phyloP scores from a whole-genome alignment of 164 flowering plant genomes.

The Piper betle region DNA sequence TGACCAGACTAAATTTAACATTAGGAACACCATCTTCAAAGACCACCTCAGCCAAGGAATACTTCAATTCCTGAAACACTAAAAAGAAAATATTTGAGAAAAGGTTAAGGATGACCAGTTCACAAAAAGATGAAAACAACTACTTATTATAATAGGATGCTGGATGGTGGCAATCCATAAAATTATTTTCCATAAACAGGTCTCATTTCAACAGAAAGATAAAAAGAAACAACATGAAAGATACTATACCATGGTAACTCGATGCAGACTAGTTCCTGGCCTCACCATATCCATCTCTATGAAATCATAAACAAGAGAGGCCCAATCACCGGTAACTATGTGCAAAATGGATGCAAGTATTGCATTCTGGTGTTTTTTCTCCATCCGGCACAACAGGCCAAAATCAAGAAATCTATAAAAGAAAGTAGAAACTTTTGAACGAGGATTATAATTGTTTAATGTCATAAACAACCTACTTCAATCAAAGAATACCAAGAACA shows the following conservation, averaged over 20 bases:
- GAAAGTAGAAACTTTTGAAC: neutral
- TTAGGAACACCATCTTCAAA: constrained; percentile 77
- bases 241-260: constrained; percentile 62
- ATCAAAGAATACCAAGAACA: neutral
- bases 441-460: neutral
- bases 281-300: constrained; percentile 77
- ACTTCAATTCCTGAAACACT: constrained; percentile 64
- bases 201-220: neutral
- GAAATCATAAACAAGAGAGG: constrained; percentile 62
- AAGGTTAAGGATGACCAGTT: neutral
- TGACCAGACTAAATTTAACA: constrained; percentile 87
- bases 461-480: no score
- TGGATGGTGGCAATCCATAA: neutral
- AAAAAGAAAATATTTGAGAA: neutral
- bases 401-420: constrained; percentile 79
- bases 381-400: constrained; percentile 91
- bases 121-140: neutral
- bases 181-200: neutral
- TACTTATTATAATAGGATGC: neutral
- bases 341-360: constrained; percentile 91
- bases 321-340: constrained; percentile 93
- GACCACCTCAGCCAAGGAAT: constrained; percentile 70
- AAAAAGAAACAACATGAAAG: constrained; percentile 3
- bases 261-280: constrained; percentile 61
- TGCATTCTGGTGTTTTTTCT: constrained; percentile 81